These are phyloP conservation scores for Nannochloropsis salina DNA, from an alignment of 108 stramenopile genomes.

Conservation along the genomic window DNA sequence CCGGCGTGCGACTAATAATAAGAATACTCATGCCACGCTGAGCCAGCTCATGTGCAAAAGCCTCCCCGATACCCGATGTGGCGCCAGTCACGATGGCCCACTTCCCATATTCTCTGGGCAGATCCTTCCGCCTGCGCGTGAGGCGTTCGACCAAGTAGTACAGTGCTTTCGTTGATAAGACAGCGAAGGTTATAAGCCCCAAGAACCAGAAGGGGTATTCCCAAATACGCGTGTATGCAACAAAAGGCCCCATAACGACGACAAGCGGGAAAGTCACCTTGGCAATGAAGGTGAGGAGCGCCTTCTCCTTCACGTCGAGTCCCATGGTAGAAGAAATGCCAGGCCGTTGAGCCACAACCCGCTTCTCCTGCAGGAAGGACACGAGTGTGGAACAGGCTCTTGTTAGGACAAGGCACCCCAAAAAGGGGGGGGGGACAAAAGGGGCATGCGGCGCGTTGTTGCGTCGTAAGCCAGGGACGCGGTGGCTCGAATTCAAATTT, in stretches of 20 bases:
- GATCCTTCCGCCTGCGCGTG: not conserved
- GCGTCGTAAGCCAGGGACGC: no score
- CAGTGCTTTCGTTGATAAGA: not conserved
- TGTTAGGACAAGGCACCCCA: no score
- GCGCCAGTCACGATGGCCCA: not conserved
- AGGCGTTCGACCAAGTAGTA: conserved; percentile 11
- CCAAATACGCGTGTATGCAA: not conserved
- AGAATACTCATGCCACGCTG: not conserved
- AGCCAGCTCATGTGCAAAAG: not conserved
- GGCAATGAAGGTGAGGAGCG: not conserved
- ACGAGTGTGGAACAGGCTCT: no score
- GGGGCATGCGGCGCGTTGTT: no score
- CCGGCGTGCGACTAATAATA: not conserved
- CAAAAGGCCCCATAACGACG: not conserved
- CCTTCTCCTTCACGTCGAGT: conserved; percentile 1
- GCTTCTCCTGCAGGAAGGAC: no score
- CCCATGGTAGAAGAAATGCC: not conserved
- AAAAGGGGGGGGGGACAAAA: no score
- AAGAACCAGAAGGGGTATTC: not conserved
- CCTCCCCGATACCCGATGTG: not conserved
- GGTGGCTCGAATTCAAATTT: no score
- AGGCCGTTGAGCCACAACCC: no score
- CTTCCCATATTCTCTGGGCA: not conserved
- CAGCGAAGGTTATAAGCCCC: not conserved
- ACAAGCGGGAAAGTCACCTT: not conserved